Base-by-base conservation (phyloP, 1,284 basidiomycete species). In the Cryptococcus maquisensis region DNA sequence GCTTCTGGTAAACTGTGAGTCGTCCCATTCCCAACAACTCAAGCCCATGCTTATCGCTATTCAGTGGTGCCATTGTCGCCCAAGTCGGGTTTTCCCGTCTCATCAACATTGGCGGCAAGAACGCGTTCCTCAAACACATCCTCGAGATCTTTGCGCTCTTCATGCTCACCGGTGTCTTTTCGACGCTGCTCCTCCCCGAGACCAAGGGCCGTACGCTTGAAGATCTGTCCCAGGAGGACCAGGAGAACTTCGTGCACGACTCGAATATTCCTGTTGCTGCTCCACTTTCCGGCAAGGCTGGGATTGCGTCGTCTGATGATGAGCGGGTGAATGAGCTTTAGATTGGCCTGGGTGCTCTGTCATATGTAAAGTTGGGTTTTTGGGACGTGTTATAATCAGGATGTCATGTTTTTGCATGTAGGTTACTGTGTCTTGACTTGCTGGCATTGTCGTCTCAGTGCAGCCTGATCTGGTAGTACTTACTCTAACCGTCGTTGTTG, bases 111-210 rank as follows among this genome's bases (percentile, higher is more conserved):
- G 83, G 83, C 47, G 86, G 86, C 40, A 62, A 55, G 20, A 59
- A 59, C 39, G 51, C 56, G 12, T 68, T 63, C 57, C 51, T 68
- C 53, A 79, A 82, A 61, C 73, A 75, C 62, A 68, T 75, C 49
- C 61, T 76, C 16, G 63, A 77, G 63, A 66, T 77, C 59, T 77
- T 76, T 55, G 75, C 75, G 10, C 50, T 68, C 47, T 89, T 88
- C 82, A 88, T 89, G 85, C 77, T 89, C 58, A 87, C 86, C 0
- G 88, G 88, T 60, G 80, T 89, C 63, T 80, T 84, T 76, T 86
- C 88, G 6, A 89, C 87, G 1, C 77, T 89, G 47, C 80, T 90
- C 40, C 73, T 88, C 18, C 84, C 86, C 38, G 88, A 90, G 79
- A 90, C 88, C 38, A 90, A 83, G 75, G 78, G 46, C 40, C 28